Percentiles rank a stretch among this genome's conserved stretches.
Conservation (phyloP, 78 protist genomes). For the Dictyostelium firmibasis region DNA sequence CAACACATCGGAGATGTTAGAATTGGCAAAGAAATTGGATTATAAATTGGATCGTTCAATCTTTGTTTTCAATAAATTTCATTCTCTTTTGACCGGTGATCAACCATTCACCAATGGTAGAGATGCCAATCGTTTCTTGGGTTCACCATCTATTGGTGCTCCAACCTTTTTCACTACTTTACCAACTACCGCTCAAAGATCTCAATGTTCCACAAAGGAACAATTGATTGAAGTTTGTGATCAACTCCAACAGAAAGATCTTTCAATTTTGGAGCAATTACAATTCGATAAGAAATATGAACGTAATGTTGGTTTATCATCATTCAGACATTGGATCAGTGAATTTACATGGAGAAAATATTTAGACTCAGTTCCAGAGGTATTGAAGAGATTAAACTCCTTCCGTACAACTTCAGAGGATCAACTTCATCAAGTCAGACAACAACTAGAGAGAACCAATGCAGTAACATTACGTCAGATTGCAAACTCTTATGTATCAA, state of each 20-base stretch:
- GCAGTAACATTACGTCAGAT: slow-evolving; percentile 46
- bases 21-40: slow-evolving; percentile 74
- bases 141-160: slow-evolving; percentile 6
- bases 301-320: slow-evolving; percentile 45
- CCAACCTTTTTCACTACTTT: slow-evolving; percentile 77
- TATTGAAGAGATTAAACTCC: slow-evolving; percentile 60
- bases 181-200: slow-evolving; percentile 29
- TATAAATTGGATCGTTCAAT: slow-evolving; percentile 75
- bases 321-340: slow-evolving; percentile 48
- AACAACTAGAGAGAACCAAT: slow-evolving; percentile 40
- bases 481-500: slow-evolving; percentile 72
- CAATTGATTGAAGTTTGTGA: neutral
- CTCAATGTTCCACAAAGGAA: neutral
- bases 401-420: slow-evolving; percentile 57
- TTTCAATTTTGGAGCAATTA: slow-evolving; percentile 57
- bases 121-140: slow-evolving; percentile 49
- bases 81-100: slow-evolving; percentile 4
- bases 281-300: slow-evolving; percentile 77
- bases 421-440: slow-evolving; percentile 29
- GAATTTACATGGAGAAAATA: slow-evolving; percentile 75
- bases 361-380: slow-evolving; percentile 77
- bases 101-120: slow-evolving; percentile 44
- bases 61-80: slow-evolving; percentile 65
- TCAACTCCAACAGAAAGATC: slow-evolving; percentile 33
- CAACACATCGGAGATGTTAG: neutral